A percentile compares a stretch with the other conserved stretches of the same genome.
Evolutionary conservation across 208 protist genomes (phyloP).

Genomic region (Trypanosoma rangeli): DNA sequence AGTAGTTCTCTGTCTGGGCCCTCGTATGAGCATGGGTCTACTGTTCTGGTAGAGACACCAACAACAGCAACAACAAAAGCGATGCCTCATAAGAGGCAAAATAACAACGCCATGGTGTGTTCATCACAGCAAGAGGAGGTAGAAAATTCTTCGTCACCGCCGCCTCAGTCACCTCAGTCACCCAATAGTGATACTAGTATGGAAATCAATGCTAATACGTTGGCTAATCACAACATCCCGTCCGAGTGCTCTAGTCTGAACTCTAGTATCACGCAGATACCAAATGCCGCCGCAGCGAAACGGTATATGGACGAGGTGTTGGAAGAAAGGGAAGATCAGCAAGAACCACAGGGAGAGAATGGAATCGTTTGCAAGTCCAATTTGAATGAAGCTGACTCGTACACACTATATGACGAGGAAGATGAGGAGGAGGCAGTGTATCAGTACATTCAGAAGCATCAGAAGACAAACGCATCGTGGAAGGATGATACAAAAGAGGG

Average conservation of each 20-base stretch:
- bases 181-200: background rate
- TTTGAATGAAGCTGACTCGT: background rate
- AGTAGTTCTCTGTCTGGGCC: background rate
- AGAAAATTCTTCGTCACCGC: background rate
- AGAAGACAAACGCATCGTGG: background rate
- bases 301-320: background rate
- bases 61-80: background rate
- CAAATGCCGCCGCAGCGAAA: conserved; percentile 13
- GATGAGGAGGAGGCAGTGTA: conserved; percentile 66
- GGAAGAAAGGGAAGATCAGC: background rate
- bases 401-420: conserved; percentile 45
- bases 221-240: background rate
- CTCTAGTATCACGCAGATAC: conserved; percentile 56
- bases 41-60: background rate
- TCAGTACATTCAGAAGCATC: conserved; percentile 40
- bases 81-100: background rate
- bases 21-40: background rate
- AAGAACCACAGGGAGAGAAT: background rate
- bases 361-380: background rate
- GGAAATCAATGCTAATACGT: background rate
- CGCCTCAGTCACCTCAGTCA: no score
- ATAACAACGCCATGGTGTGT: background rate
- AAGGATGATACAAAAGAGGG: no score
- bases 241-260: conserved; percentile 45
- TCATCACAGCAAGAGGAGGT: background rate